Base-by-base conservation (phyloP, 768 basidiomycete species). In the Lentinus brumalis region DNA sequence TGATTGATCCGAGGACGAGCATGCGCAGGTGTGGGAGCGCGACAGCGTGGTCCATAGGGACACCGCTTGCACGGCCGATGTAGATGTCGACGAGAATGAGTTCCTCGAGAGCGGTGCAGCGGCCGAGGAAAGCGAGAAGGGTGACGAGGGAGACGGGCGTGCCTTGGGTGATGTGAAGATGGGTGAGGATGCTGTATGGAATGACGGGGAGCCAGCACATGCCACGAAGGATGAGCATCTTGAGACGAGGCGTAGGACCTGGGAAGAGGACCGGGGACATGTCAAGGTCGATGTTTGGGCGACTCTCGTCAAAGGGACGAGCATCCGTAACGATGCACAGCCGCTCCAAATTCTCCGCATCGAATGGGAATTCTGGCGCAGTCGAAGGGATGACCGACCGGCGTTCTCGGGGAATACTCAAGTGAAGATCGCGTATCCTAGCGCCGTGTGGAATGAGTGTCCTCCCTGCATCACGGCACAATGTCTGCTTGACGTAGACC, bases 41-140 rank as follows among this genome's bases (percentile, higher is more conserved):
- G 21, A 55, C 49, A 41, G 35, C 14, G 26, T 40, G 21, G 53
- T 58, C 57, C 15, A 39, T 52, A 14, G 53, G 50, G 16, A 59
- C 54, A 0, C 35, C 30, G 5, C 39, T 21, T 0, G 62, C 26
- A 39, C 31, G 30, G 5, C 57, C 62, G 50, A 63, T 50, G 62
- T 59, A 63, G 40, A 63, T 49, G 57, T 63, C 62, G n/a, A 50
- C 57, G 41, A 63, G 35, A 7, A 53, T 50, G 46, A 59, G 54
- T 45, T 50, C 35, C 30, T 57, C 47, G 44, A 63, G 62, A 15
- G 57, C 42, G 35, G 50, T 15, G 54, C 62, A 63, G 29, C 54
- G 62, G 6, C 52, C 47, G 57, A 63, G 49, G 54, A 63, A 55
- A 15, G 40, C 32, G 35, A 63, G 42, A 53, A 63, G 62, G 26